Evolutionary conservation across 345 rosid genomes (phyloP), one percentile per base, ranked within the genome.

Genomic region (Bruguiera gymnorhiza): DNA sequence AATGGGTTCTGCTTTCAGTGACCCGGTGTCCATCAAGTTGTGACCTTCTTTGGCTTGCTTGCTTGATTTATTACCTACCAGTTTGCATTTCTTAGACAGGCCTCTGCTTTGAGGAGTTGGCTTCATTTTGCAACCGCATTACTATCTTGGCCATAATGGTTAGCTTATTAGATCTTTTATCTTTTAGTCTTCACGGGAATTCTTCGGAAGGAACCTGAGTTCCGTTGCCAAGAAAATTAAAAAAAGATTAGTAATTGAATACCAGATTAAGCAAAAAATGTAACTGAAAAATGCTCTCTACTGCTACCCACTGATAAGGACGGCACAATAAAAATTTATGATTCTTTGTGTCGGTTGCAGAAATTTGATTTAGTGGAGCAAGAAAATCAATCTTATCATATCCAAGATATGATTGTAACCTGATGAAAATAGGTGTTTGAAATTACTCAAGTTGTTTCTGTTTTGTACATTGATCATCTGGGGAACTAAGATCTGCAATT

Each of bases 221-320:
- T 60, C 24, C 68, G 60, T 5, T 66, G 67, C 68, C 61, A 63
- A 39, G 23, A 61, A 65, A 39, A 56, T 62, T 13, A 57, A 19
- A 23, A 1, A 23, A 37, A 36, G 23, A 26, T 24, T 11, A 39
- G 48, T 39, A 39, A 39, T 39, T 39, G 48, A 39, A 39, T 9
- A 39, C 48, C 10, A 10, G 48, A 39, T 39, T 39, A 10, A 39
- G 4, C 48, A 2, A 1, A 39, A 39, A 39, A 39, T 11, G 15
- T 39, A 39, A 2, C 15, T 39, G 48, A 39, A 9, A 36, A 39
- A 9, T 39, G 48, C 48, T 10, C 48, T 39, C 48, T 39, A 10
- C 8, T 32, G 8, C 6, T 6, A 32, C 36, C 6, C 1, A 32
- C 36, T 32, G 36, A 5, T 32, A 32, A 32, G 36, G 36, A 32